Evolutionary conservation across 108 stramenopile species (phyloP).

Genomic region (Epipyxis sp.): DNA sequence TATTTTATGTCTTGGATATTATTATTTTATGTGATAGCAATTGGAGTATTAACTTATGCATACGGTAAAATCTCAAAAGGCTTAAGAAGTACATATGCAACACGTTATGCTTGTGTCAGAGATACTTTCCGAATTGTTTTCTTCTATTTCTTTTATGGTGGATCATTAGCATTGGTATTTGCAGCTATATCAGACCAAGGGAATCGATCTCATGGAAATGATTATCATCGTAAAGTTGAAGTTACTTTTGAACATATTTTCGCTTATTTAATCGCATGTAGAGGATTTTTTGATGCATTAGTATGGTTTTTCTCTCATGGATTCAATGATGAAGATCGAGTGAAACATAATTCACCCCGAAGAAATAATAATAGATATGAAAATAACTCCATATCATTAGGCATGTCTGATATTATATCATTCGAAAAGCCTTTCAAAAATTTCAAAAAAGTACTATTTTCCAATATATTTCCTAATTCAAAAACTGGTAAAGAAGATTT

Average conservation of each 20-base stretch:
- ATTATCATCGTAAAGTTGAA: background rate
- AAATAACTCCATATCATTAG: too few relatives aligned
- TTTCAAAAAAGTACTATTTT: too few relatives aligned
- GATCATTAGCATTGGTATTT: background rate
- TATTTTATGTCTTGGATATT: conserved; percentile 10
- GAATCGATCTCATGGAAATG: background rate
- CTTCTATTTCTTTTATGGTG: conserved; percentile 2
- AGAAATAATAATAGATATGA: too few relatives aligned
- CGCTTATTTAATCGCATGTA: conserved; percentile 20
- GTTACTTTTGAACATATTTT: background rate
- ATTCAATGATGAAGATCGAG: background rate
- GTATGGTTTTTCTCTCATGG: conserved; percentile 21
- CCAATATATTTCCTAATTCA: too few relatives aligned
- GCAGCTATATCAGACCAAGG: background rate
- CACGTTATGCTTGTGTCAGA: conserved; percentile 18
- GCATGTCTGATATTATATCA: too few relatives aligned
- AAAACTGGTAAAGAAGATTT: too few relatives aligned
- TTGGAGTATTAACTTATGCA: background rate
- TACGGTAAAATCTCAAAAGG: conserved; percentile 2
- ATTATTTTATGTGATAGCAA: background rate
- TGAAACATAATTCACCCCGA: too few relatives aligned
- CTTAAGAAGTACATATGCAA: conserved; percentile 9
- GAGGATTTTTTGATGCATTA: conserved; percentile 20
- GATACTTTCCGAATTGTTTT: conserved; percentile 21
- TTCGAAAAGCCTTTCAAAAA: too few relatives aligned